Base-by-base conservation (phyloP, 2,329 filamentous ascomycete genomes). In the Fusarium chlamydosporum region DNA sequence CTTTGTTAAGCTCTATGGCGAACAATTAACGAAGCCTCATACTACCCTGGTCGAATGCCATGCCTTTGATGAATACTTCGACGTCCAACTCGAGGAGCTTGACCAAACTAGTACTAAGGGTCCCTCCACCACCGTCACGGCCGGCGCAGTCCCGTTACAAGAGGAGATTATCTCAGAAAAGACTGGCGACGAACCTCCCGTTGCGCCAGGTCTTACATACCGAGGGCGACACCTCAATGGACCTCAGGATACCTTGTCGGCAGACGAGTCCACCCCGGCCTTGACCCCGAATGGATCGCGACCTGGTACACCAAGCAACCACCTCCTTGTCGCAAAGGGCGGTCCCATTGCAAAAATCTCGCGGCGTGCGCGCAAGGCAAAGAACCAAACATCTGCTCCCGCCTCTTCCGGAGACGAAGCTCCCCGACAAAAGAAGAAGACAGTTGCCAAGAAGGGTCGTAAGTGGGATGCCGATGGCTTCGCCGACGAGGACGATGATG, bases 391-490 rank as follows among this genome's bases (percentile, higher is more conserved):
- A 23, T 87, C 89, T 2, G 86, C 87, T 3, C 86, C 88, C 16
- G 85, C 82, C 9, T 97, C 94, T 1, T 97, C 94, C 1, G 94
- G 94, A 2, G 96, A 98, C 73, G 96, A 98, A 74, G 85, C 84
- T 1, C 81, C 84, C 18, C 79, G 78, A 45, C 23, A 23, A 1
- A 92, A 89, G 79, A 83, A 79, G 73, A 89, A 88, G 70, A 80
- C 84, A 13, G 95, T 96, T 82, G 95, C 96, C 82, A 98, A 98
- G 83, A 94, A 93, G 78, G 93, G 93, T 73, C 89, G 96, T 67
- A 94, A 92, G 76, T 99, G 96, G 96, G 92, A 94, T 75, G 92
- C 92, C 7, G 93, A 97, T 76, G 96, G 96, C 6, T 83, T 91
- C 72, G 93, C 93, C 8, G 92, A 94, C 68, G 95, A 97, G 76